phyloP scores from a whole-genome alignment of 2,329 filamentous ascomycete genomes.

The Pseudogymnoascus pannorum region DNA sequence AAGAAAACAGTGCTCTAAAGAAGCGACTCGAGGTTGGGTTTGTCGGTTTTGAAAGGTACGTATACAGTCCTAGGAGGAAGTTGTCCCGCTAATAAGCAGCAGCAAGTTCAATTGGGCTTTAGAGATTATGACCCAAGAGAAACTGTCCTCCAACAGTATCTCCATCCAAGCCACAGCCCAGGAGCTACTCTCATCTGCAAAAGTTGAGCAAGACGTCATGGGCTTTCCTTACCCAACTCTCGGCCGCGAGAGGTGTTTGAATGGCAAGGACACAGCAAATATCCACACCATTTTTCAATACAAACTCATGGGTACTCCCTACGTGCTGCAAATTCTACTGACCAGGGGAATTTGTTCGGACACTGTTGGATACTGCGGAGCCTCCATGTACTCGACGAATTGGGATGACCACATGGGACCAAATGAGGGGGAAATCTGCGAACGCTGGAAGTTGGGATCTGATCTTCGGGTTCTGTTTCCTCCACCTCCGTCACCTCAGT shows the following conservation, averaged over 20 bases:
- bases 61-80: not conserved
- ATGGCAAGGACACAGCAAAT: constrained; percentile 18
- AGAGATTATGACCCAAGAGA: constrained; percentile 25
- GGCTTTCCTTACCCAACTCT: constrained; percentile 22
- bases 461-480: constrained; percentile 22
- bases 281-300: constrained; percentile 24
- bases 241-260: constrained; percentile 2
- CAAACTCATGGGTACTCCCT: constrained; percentile 17
- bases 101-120: constrained; percentile 26
- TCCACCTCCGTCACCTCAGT: not conserved
- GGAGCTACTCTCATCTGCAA: constrained; percentile 12
- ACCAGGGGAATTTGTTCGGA: constrained; percentile 19
- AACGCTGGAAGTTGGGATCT: constrained; percentile 19
- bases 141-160: not conserved
- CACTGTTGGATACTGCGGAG: constrained; percentile 18
- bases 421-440: constrained; percentile 14
- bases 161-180: constrained; percentile 16
- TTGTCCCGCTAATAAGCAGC: not conserved
- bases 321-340: constrained; percentile 28
- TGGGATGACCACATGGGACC: constrained; percentile 18
- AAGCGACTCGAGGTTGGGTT: constrained; percentile 6
- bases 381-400: constrained; percentile 24
- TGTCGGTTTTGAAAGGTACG: constrained; percentile 7
- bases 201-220: constrained; percentile 16
- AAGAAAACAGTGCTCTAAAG: constrained; percentile 3